Evolutionary conservation across 2,329 filamentous ascomycete species (phyloP), one percentile per base, ranked within the genome.

Genomic region (Fusarium pseudograminearum): DNA sequence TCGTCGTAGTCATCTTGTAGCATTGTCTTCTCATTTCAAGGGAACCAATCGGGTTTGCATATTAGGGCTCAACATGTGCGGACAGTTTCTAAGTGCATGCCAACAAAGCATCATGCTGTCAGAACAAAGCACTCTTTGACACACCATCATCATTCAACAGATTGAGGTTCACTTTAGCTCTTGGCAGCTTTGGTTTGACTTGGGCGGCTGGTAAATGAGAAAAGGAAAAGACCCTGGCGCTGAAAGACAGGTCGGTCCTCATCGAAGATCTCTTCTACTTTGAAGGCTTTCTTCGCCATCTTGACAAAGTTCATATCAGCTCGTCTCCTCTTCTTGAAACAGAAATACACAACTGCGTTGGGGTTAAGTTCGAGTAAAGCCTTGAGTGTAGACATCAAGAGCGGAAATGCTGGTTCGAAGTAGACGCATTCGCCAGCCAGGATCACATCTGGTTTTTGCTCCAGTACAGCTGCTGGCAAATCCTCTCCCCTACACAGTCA

Each of bases 351-450:
- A 12, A 85, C 82, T 14, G 87, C 86, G 44, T 83, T 79, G 24
- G 91, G 91, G 78, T 91, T 94, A 44, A 94, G 86, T 18, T 87
- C 86, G 69, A 97, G 84, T 48, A 98, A 84, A 67, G 92, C 89
- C 62, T 87, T 83, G 70, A 98, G 82, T 8, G 95, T 98, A 68
- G 89, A 83, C 76, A 96, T 86, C 47, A 99, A 86, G 34, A 98
- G 84, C 31, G 95, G 94, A 76, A 98, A 98, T 2, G 96, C 93
- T 4, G 95, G 94, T 80, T 98, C 96, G 79, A 97, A 97, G 83
- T 98, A 99, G 50, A 97, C 94, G 80, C 95, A 98, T 79, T 98
- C 96, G 41, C 94, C 95, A 5, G 96, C 96, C n/a, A 98, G 86
- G 58, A 99, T 90, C 57, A 97, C 84, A 74, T 94, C 89, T 20